Base-by-base conservation (phyloP, 805 yeast genomes). In the Komagataella ulmi region DNA sequence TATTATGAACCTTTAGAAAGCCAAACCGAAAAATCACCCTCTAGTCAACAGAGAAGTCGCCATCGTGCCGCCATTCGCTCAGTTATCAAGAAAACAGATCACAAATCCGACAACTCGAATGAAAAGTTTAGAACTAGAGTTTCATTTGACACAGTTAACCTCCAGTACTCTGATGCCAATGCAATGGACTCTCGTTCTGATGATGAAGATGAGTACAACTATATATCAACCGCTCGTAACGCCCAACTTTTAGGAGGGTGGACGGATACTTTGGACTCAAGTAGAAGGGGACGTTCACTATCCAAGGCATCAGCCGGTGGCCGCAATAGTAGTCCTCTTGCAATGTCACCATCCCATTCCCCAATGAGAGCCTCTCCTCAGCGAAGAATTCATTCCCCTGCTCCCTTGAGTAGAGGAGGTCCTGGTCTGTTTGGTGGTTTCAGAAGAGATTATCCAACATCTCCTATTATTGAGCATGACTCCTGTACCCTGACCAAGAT, bases 111-210 rank as follows among this genome's bases (percentile, higher is more conserved):
- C 46, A 23, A 14, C 46, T 17, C 24, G 43, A 24, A 50, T 7
- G 47, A 51, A 7, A 54, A 51, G 40, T 61, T 54, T 46, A 48
- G 55, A 24, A 54, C 56, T 30, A 61, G 78, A 49, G 80, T 79
- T 1, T 73, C 80, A 2, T 79, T 77, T 57, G 82, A 79, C 60
- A 76, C 83, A 17, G 74, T 79, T 17, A 70, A 77, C 64, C 70
- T 62, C 1, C 61, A 61, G 17, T 56, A 56, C 48, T 53, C 67
- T 6, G 64, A 64, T 48, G 55, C 66, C 51, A 47, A 64, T 14
- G 14, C 14, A 58, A 50, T 56, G 17, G 59, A 57, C 30, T 58
- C 55, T 50, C 60, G 57, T 4, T 54, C 51, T 8, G 61, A 57
- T 14, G 56, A 51, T 46, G 55, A 53, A 7, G 64, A 61, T 2